A percentile compares a stretch with the other conserved stretches of the same genome.
Evolutionary conservation across 441 rosid species (phyloP).

Genomic region (Syzygium syzygioides): DNA sequence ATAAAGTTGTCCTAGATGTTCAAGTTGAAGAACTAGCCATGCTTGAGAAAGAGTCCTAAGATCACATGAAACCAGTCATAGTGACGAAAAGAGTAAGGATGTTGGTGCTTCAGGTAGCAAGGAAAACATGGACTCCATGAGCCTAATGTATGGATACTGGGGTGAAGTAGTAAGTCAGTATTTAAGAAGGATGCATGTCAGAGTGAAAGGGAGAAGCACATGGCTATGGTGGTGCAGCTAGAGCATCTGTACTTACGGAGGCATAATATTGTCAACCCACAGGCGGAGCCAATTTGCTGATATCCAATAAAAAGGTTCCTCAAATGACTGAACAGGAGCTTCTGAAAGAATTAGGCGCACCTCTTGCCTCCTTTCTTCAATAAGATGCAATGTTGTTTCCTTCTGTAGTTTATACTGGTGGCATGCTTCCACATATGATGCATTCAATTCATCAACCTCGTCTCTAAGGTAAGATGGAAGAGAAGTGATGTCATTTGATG

Average conservation of each 20-base stretch:
- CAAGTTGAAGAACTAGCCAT: neutral
- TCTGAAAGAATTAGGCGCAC: constrained; percentile 81
- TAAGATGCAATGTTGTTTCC: constrained; percentile 46
- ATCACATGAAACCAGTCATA: neutral
- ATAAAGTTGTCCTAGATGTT: neutral
- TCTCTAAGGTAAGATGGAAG: constrained; percentile 69
- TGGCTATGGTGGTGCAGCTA: neutral
- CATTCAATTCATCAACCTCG: constrained; percentile 56
- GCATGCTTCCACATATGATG: constrained; percentile 51
- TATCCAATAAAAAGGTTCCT: constrained; percentile 72
- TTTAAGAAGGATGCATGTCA: neutral
- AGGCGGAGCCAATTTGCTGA: constrained; percentile 89
- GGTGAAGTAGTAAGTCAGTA: neutral
- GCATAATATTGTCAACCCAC: constrained; percentile 74
- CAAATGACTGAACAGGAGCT: constrained; percentile 68
- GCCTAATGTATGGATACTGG: neutral
- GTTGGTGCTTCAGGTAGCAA: neutral
- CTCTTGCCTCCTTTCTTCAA: constrained; percentile 70
- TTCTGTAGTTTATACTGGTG: constrained; percentile 52
- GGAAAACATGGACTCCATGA: neutral
- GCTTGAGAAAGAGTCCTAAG: neutral
- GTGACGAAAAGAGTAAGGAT: neutral
- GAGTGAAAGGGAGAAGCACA: neutral
- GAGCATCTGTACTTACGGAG: constrained; percentile 59
- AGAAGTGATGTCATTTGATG: constrained; percentile 32